These are phyloP conservation scores for Lactarius hengduanensis DNA, from an alignment of 768 basidiomycete species.

Conservation along the genomic window DNA sequence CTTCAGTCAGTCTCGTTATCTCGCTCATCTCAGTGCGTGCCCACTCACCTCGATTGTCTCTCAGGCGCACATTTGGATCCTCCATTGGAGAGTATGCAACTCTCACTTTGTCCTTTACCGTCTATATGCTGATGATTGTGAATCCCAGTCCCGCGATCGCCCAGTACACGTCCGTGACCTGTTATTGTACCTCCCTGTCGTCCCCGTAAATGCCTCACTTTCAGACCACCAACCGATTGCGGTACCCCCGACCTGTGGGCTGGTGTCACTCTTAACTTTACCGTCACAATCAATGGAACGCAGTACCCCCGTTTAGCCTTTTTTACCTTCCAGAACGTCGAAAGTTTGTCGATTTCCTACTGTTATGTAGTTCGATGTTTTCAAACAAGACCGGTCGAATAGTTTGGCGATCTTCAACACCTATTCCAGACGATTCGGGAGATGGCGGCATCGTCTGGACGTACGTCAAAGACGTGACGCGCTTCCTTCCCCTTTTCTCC, in stretches of 20 bases:
- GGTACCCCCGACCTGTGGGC: slow-evolving; percentile 71
- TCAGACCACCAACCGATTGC: slow-evolving; percentile 70
- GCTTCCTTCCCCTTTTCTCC: too few relatives aligned
- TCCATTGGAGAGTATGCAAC: slow-evolving; percentile 62
- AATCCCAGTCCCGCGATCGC: slow-evolving; percentile 55
- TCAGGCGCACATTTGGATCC: slow-evolving; percentile 67
- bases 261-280: slow-evolving; percentile 72
- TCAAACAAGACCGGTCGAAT: background rate
- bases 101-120: background rate
- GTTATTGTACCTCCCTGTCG: background rate
- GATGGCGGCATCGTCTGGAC: too few relatives aligned
- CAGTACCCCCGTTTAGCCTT: slow-evolving; percentile 71
- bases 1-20: slow-evolving; percentile 49
- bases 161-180: slow-evolving; percentile 50
- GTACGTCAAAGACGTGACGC: too few relatives aligned
- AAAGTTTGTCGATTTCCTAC: too few relatives aligned
- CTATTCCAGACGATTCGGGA: too few relatives aligned
- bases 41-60: background rate
- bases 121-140: background rate
- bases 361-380: background rate
- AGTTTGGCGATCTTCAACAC: slow-evolving; percentile 83
- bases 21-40: slow-evolving; percentile 8
- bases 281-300: slow-evolving; percentile 74
- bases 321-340: slow-evolving; percentile 28
- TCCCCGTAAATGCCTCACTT: background rate